Evolutionary conservation across 1,139 yeast genomes (phyloP).

Genomic region (Saccharomyces pastorianus): DNA sequence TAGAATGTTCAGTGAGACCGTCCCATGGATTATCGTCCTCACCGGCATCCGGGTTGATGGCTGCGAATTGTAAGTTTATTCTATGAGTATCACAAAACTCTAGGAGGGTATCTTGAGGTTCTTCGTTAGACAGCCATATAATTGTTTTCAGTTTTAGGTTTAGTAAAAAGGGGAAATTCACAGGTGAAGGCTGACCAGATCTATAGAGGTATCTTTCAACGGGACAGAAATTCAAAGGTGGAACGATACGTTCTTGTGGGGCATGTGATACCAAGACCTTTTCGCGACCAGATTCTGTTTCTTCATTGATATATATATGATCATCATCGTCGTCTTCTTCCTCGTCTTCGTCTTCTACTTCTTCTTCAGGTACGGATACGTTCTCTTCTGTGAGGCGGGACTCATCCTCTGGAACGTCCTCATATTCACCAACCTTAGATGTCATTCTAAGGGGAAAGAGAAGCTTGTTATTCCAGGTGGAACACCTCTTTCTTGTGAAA

Average conservation of each 20-base stretch:
- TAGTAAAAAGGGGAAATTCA: constrained; percentile 76
- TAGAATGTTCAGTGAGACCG: constrained; percentile 79
- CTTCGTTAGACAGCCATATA: constrained; percentile 92
- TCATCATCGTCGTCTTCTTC: constrained; percentile 27
- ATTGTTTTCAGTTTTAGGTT: constrained; percentile 71
- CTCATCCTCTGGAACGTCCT: background rate
- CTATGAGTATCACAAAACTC: constrained; percentile 69
- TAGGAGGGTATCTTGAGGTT: constrained; percentile 80
- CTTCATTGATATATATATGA: constrained; percentile 26
- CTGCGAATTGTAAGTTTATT: constrained; percentile 54
- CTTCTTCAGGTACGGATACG: constrained; percentile 1
- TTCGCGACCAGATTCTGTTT: constrained; percentile 27
- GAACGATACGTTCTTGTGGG: constrained; percentile 65
- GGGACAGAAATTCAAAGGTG: constrained; percentile 91
- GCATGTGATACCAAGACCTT: constrained; percentile 30
- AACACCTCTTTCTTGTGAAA: background rate
- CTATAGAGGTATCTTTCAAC: constrained; percentile 81
- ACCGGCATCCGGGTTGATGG: constrained; percentile 56
- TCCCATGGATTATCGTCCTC: constrained; percentile 91
- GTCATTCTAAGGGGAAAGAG: background rate
- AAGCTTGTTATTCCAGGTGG: background rate
- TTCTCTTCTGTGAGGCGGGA: background rate
- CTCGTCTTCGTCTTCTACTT: constrained; percentile 12
- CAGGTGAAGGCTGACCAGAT: constrained; percentile 94
- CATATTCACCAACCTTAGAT: background rate